Evolutionary conservation across 495 filamentous ascomycete species (phyloP).

Genomic region (Neurospora sublineolata): DNA sequence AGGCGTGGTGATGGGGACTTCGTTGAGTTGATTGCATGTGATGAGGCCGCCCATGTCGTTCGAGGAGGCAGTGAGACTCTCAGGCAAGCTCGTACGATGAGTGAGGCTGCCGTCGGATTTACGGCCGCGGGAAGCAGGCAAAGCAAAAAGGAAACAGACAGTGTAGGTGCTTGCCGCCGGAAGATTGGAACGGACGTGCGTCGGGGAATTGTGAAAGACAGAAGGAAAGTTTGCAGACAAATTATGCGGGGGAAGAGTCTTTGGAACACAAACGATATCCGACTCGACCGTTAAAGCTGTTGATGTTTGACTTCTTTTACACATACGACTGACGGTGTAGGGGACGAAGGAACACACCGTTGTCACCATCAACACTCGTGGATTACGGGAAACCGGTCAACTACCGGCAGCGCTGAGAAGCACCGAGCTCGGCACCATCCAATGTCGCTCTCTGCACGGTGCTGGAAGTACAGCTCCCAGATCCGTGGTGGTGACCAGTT

Average conservation of each 20-base stretch:
- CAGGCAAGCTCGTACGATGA: not conserved
- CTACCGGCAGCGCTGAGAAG: not conserved
- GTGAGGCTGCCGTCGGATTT: not conserved
- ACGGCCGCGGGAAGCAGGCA: too few species aligned
- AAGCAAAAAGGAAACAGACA: too few species aligned
- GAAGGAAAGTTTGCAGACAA: not conserved
- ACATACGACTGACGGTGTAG: not conserved
- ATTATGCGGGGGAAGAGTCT: not conserved
- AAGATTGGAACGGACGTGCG: not conserved
- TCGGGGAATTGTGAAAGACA: not conserved
- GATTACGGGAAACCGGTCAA: not conserved
- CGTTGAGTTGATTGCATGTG: not conserved
- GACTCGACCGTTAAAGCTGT: not conserved
- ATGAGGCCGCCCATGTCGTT: not conserved
- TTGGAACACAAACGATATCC: not conserved
- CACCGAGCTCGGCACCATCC: not conserved
- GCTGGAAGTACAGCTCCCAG: not conserved
- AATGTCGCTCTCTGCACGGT: not conserved
- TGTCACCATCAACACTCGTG: not conserved
- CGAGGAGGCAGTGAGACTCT: not conserved
- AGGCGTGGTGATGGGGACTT: not conserved
- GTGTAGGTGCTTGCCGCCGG: not conserved
- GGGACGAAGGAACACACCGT: not conserved
- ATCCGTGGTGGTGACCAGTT: not conserved
- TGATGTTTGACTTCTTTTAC: not conserved